phyloP scores from a whole-genome alignment of 2,329 filamentous ascomycete species.

The Penicillium oxalicum region DNA sequence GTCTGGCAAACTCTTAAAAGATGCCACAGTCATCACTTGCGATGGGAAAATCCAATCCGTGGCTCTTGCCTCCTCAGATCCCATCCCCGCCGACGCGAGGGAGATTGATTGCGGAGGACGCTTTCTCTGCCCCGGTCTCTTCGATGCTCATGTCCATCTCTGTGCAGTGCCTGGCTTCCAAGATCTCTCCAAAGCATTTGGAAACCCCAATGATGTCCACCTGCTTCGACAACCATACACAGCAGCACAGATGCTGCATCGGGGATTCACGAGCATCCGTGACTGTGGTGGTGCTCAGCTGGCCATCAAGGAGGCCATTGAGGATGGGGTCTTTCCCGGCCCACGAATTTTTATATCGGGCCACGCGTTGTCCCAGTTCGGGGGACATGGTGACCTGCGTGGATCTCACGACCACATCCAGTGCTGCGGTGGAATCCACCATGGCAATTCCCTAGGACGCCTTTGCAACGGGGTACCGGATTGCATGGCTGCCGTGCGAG shows the following conservation, averaged over 20 bases:
- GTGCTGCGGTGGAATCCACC: conserved; percentile 43
- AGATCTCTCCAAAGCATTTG: conserved; percentile 18
- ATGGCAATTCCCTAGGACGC: conserved; percentile 28
- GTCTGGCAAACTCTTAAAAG: conserved; percentile 14
- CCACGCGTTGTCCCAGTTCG: conserved; percentile 52
- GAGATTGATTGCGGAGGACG: conserved; percentile 15
- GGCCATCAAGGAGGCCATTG: conserved; percentile 45
- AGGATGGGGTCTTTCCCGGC: conserved; percentile 50
- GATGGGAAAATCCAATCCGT: conserved; percentile 18
- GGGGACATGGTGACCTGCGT: conserved; percentile 51
- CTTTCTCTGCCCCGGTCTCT: conserved; percentile 23
- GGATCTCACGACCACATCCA: conserved; percentile 39
- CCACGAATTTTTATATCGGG: conserved; percentile 52
- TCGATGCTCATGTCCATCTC: conserved; percentile 24
- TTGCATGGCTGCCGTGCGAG: conserved; percentile 48
- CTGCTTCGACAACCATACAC: conserved; percentile 21
- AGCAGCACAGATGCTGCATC: conserved; percentile 45
- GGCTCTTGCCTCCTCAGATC: conserved; percentile 6
- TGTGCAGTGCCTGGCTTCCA: conserved; percentile 21
- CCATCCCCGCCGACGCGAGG: conserved; percentile 6
- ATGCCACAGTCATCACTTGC: conserved; percentile 10
- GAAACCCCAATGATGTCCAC: conserved; percentile 18
- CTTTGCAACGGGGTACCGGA: conserved; percentile 52
- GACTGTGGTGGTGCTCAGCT: conserved; percentile 54
- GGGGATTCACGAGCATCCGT: conserved; percentile 55